Evolutionary conservation across 495 filamentous ascomycete genomes (phyloP), one percentile per base, ranked within the genome.

Genomic region (Daldinia vernicosa): DNA sequence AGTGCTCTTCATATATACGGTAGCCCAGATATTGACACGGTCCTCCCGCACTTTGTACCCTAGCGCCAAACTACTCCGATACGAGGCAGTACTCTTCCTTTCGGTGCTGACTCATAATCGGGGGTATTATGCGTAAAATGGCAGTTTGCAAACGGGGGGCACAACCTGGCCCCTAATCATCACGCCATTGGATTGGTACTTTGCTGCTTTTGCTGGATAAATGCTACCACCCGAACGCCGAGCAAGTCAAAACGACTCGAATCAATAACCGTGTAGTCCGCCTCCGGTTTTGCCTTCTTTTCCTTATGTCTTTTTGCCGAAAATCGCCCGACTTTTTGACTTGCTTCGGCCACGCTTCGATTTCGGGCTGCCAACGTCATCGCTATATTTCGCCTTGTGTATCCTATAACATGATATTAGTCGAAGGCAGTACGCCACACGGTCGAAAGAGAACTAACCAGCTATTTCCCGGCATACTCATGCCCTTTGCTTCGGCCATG

Each of bases 401-500:
- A 97, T 97, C 93, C 93, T 97, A 70, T 11, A 17, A 19, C 28
- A 39, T n/a, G 1, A 12, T 11, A 33, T 75, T 56, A 74, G 64
- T 62, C 8, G 27, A 6, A 43, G 7, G 52, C 7, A n/a, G 22
- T 30, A 14, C n/a, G 15, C 6, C 37, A 15, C 19, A 7, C 4
- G 1, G 66, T 80, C 69, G 75, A 57, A 53, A n/a, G 33, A 37
- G 8, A 30, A 56, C 53, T 59, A 85, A 97, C 95, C 95, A 99
- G 83, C 92, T 95, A 78, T 98, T 98, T 40, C 95, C 95, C 51
- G 97, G 91, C 93, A 99, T 98, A 76, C 88, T 96, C 84, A 97
- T 93, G 14, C 95, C 95, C 82, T 94, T 95, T 27, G 88, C 88
- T 77, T 97, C 95, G 0, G 95, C 95, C 83, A 90, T 84, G 2